A percentile compares a stretch with the other conserved stretches of the same genome.
Evolutionary conservation across 306 rosid species (phyloP).

Genomic region (Ammopiptanthus mongolicus): DNA sequence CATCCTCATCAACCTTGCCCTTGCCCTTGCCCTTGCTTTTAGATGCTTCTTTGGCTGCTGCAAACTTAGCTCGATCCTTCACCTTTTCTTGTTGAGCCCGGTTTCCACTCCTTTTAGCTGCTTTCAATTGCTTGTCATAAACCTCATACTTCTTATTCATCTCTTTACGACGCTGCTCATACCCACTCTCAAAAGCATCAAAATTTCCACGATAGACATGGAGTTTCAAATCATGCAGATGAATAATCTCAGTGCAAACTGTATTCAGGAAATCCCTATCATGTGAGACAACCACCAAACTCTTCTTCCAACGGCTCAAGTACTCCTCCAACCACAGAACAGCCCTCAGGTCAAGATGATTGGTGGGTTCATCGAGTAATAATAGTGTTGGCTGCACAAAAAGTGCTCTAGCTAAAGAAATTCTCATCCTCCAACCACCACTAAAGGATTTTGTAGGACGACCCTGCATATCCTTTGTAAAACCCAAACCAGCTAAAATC

Average conservation of each 20-base stretch:
- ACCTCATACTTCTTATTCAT: constrained; percentile 63
- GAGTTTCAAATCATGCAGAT: constrained; percentile 71
- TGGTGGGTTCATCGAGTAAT: constrained; percentile 67
- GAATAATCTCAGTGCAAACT: constrained; percentile 65
- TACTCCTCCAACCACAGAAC: constrained; percentile 84
- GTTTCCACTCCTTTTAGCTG: constrained; percentile 60
- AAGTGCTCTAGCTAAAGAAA: constrained; percentile 69
- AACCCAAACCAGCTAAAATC: constrained; percentile 80
- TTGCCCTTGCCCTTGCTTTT: constrained; percentile 41
- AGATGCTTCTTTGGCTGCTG: constrained; percentile 54
- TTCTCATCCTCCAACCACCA: constrained; percentile 80
- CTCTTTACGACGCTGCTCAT: constrained; percentile 79
- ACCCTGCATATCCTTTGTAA: constrained; percentile 69
- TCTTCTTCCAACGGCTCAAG: constrained; percentile 73
- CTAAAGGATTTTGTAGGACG: constrained; percentile 68
- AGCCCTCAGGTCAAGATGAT: constrained; percentile 71
- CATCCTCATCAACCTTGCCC: constrained; percentile 42
- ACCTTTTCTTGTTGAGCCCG: constrained; percentile 67
- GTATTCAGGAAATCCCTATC: constrained; percentile 73
- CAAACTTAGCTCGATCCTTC: constrained; percentile 60
- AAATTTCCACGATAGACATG: constrained; percentile 75
- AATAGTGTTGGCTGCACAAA: constrained; percentile 70
- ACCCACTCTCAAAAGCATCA: constrained; percentile 68
- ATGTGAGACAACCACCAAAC: constrained; percentile 67
- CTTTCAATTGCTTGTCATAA: constrained; percentile 57